Evolutionary conservation across 2,329 filamentous ascomycete genomes (phyloP).

Genomic region (Xylaria sp.): DNA sequence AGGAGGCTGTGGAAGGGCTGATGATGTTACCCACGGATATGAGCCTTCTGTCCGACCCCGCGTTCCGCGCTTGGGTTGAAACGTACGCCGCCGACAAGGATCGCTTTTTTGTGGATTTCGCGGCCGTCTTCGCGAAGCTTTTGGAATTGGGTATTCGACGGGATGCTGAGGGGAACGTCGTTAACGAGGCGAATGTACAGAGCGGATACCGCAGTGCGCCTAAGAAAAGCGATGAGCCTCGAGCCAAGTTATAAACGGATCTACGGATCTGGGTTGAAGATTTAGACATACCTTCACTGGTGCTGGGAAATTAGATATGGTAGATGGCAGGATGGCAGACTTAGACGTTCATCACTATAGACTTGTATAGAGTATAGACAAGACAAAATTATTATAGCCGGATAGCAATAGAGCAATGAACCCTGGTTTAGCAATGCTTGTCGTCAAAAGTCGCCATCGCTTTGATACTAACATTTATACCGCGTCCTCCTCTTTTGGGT

Average conservation of each 20-base stretch:
- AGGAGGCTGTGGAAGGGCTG: slow-evolving; percentile 63
- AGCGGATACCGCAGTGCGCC: slow-evolving; percentile 52
- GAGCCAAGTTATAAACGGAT: slow-evolving; percentile 51
- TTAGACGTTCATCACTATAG: slow-evolving; percentile 20
- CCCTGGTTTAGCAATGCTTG: neutral
- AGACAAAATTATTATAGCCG: neutral
- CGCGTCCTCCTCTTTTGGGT: slow-evolving; percentile 12
- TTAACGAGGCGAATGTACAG: slow-evolving; percentile 66
- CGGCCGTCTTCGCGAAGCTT: slow-evolving; percentile 67
- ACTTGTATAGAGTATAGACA: slow-evolving; percentile 31
- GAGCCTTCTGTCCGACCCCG: slow-evolving; percentile 63
- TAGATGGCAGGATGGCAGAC: slow-evolving; percentile 17
- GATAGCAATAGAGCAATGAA: slow-evolving; percentile 4
- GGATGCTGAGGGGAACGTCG: slow-evolving; percentile 62
- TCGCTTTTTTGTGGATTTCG: slow-evolving; percentile 69
- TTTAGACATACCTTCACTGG: slow-evolving; percentile 13
- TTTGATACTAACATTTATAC: neutral
- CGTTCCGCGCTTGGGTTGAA: slow-evolving; percentile 66
- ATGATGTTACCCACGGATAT: slow-evolving; percentile 76
- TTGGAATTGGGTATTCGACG: slow-evolving; percentile 69
- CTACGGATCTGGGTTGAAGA: neutral
- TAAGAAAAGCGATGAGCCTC: slow-evolving; percentile 48
- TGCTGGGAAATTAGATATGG: slow-evolving; percentile 4
- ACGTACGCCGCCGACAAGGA: slow-evolving; percentile 70
- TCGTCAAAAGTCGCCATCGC: neutral